A percentile compares a stretch with the other conserved stretches of the same genome.
phyloP scores from a whole-genome alignment of 1,284 basidiomycete species.

The Coniferiporia sulphurascens region DNA sequence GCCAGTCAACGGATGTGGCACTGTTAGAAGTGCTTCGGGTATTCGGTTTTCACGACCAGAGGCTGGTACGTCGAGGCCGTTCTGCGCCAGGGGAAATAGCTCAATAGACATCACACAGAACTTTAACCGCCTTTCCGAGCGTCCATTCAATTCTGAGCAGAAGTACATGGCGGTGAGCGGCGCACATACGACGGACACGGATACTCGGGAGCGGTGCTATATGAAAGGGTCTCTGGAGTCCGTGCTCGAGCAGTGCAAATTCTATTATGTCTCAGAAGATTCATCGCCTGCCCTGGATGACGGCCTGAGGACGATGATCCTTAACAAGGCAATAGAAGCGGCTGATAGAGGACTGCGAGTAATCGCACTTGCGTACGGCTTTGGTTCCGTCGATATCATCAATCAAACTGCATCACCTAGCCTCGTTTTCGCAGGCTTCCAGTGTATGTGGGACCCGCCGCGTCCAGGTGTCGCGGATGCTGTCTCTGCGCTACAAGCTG shows the following conservation, averaged over 20 bases:
- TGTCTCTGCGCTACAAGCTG: constrained; percentile 72
- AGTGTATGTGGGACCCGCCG: constrained; percentile 95
- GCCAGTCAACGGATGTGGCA: constrained; percentile 93
- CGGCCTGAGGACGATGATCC: constrained; percentile 60
- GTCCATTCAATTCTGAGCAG: constrained; percentile 88
- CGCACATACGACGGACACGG: constrained; percentile 33
- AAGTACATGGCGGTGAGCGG: constrained; percentile 93
- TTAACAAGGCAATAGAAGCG: constrained; percentile 64
- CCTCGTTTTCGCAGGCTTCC: constrained; percentile 87
- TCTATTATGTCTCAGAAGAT: constrained; percentile 83
- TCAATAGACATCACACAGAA: constrained; percentile 31
- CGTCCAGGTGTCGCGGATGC: constrained; percentile 90
- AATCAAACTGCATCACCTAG: constrained; percentile 29
- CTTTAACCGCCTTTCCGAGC: constrained; percentile 76
- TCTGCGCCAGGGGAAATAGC: constrained; percentile 2
- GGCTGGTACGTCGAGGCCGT: constrained; percentile 6
- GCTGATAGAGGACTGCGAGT: constrained; percentile 80
- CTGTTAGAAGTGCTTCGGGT: constrained; percentile 76
- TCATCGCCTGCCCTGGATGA: constrained; percentile 76
- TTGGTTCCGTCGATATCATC: constrained; percentile 46
- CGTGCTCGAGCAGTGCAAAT: constrained; percentile 80
- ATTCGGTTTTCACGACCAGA: constrained; percentile 66
- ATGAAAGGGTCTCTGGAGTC: constrained; percentile 92
- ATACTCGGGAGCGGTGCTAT: constrained; percentile 73
- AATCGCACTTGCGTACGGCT: constrained; percentile 87